Base-by-base conservation (phyloP, 2,329 filamentous ascomycete genomes). In the Nothophaeocryptopus gaeumannii region DNA sequence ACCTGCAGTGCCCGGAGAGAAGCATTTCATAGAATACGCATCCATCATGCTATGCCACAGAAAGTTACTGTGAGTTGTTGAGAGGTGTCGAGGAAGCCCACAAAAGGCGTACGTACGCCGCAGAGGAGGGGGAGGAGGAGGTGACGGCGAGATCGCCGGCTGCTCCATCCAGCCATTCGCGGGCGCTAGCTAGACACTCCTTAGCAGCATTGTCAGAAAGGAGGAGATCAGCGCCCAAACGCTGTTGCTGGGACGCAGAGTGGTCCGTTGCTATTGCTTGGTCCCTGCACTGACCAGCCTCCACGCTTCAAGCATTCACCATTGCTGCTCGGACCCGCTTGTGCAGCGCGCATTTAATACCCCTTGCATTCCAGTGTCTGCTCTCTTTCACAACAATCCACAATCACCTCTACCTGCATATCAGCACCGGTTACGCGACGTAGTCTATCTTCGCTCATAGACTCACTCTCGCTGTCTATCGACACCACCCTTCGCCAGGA, bases 401-500 rank as follows among this genome's bases (percentile, higher is more conserved):
- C 52, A 54, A 35, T 47, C 38, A 34, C 46, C 14, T 37, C 45
- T 44, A 15, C 34, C 42, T 46, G 45, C 54, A 53, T 54, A 56
- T 50, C 47, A 51, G 26, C 43, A 45, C 43, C 50, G 26, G 44
- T 47, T 31, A n/a, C 47, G 50, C 55, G 45, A 42, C 54, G 16
- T 35, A 49, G 56, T 58, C 58, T 56, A 54, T 50, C 57, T 34
- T 47, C 38, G 26, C 15, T 29, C 56, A 58, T 55, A 61, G 58
- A 58, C 61, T 57, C 49, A 61, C 61, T 60, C 55, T 63, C 59
- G 60, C 58, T 63, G 45, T 56, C 55, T 54, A 58, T 54, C 53
- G 48, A 47, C 35, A 36, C 50, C 43, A 53, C 50, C 46, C 42
- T 53, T 43, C 46, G 46, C 53, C 29, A 50, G 52, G 45, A 50